These are phyloP conservation scores for Eucalyptus camaldulensis DNA, from an alignment of 345 rosid genomes.

Conservation along the genomic window DNA sequence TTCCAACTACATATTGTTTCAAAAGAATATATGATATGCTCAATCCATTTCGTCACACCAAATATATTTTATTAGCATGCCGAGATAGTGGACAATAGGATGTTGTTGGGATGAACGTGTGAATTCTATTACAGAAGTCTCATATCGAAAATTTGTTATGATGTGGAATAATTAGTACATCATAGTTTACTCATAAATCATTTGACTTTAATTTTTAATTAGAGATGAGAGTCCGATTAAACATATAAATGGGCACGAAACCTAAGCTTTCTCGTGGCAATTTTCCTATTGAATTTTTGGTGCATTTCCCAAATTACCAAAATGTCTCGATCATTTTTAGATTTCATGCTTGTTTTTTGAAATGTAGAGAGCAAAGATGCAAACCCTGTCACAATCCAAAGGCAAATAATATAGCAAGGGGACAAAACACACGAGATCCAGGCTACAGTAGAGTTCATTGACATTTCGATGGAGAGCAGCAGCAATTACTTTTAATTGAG, in stretches of 20 bases:
- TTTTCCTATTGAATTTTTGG: not conserved
- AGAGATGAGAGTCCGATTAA: not conserved
- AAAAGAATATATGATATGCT: not conserved
- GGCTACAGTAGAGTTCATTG: not conserved
- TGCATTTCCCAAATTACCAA: no score
- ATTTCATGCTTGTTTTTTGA: not conserved
- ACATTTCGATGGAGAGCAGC: not conserved
- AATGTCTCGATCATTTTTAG: not conserved
- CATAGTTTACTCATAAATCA: rapidly evolving
- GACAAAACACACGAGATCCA: not conserved
- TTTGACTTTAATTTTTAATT: not conserved
- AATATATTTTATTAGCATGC: not conserved
- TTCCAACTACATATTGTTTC: not conserved
- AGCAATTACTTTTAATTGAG: not conserved
- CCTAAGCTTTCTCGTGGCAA: not conserved
- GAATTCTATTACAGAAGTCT: not conserved
- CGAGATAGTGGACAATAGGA: not conserved
- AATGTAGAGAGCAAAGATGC: not conserved
- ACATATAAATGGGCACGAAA: not conserved
- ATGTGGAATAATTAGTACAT: rapidly evolving
- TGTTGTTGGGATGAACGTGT: not conserved
- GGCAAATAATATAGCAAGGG: not conserved
- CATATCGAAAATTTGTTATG: not conserved
- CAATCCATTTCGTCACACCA: not conserved
- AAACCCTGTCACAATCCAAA: not conserved